Conservation (phyloP, 208 protist species). For the Acanthamoeba polyphaga region DNA sequence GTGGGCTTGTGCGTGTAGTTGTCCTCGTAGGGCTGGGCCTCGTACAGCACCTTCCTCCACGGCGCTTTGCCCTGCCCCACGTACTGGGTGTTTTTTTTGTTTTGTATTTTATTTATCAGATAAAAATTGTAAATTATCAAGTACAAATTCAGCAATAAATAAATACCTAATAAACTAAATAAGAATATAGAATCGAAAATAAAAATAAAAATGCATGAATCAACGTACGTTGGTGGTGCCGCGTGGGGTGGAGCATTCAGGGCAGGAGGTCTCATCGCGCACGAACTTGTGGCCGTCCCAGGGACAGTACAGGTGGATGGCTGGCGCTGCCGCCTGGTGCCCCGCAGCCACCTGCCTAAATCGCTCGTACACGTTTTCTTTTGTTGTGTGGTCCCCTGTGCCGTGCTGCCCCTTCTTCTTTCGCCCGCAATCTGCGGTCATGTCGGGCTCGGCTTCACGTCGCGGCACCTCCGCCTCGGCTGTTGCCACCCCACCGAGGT, state of each 20-base stretch:
- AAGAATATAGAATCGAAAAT: too few relatives aligned
- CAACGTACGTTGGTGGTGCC: background rate
- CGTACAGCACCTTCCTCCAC: slow-evolving; percentile 84
- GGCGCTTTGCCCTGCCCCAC: background rate
- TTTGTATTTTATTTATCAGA: too few relatives aligned
- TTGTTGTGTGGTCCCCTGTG: background rate
- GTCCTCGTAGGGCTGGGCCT: slow-evolving; percentile 82
- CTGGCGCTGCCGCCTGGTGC: background rate
- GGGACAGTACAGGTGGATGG: background rate
- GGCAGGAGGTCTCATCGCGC: background rate
- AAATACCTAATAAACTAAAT: too few relatives aligned
- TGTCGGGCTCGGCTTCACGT: too few relatives aligned
- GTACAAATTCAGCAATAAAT: too few relatives aligned
- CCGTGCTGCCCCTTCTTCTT: too few relatives aligned
- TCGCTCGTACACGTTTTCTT: background rate
- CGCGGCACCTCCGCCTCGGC: too few relatives aligned
- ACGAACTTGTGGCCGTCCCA: slow-evolving; percentile 50
- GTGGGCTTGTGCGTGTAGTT: slow-evolving; percentile 82
- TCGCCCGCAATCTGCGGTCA: too few relatives aligned
- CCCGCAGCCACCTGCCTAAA: background rate
- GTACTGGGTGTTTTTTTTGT: background rate
- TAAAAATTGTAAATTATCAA: too few relatives aligned
- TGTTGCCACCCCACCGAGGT: too few relatives aligned
- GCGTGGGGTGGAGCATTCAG: background rate
- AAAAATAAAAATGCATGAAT: background rate